Conservation (phyloP, 148 eudicot species). For the Gaultheria prostrata region DNA sequence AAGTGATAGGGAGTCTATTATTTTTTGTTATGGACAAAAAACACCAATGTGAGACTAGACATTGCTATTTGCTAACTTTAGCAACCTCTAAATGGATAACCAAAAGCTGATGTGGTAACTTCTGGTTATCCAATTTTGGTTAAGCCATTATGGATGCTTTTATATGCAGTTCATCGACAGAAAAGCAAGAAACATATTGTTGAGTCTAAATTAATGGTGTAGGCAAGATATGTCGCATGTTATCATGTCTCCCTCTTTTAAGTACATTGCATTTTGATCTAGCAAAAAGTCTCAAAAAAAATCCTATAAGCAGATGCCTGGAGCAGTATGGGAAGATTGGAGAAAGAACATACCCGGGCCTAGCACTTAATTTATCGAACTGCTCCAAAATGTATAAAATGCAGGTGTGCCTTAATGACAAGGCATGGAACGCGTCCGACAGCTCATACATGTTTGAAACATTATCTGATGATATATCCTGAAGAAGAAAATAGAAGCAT, state of each 20-base stretch:
- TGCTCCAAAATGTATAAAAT: conserved; percentile 81
- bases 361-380: conserved; percentile 52
- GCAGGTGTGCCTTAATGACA: conserved; percentile 72
- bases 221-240: neutral
- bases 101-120: too few relatives aligned
- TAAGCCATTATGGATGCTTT: too few relatives aligned
- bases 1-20: too few relatives aligned
- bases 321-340: conserved; percentile 4
- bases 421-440: conserved; percentile 77
- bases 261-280: neutral
- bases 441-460: conserved; percentile 80
- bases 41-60: too few relatives aligned
- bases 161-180: neutral
- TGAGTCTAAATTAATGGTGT: neutral
- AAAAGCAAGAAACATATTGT: neutral
- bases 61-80: too few relatives aligned
- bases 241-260: neutral
- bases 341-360: conserved; percentile 58
- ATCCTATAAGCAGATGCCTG: neutral
- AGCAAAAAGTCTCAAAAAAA: neutral
- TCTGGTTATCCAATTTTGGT: too few relatives aligned
- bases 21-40: too few relatives aligned
- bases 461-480: conserved; percentile 77
- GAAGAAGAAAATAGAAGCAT: conserved; percentile 12
- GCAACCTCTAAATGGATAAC: too few relatives aligned